A percentile compares a stretch with the other conserved stretches of the same genome.
Evolutionary conservation across 148 eudicot species (phyloP).

Genomic region (Camellia japonica): DNA sequence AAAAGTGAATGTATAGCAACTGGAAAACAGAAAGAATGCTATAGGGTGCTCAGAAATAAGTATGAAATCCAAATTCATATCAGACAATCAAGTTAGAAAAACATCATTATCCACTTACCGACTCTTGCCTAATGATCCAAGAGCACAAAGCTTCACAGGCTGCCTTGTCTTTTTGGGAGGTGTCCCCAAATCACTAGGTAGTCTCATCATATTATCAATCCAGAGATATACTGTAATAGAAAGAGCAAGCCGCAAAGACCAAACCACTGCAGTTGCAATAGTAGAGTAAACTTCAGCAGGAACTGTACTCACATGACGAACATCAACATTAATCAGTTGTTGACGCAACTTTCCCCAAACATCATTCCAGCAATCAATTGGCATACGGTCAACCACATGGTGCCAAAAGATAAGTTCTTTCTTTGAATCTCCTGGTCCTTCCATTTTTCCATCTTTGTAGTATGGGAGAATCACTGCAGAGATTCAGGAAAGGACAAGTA

Average conservation of each 20-base stretch:
- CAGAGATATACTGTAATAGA: constrained; percentile 65
- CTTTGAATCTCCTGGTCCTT: constrained; percentile 30
- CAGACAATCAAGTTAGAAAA: background rate
- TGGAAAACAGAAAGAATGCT: background rate
- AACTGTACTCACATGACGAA: constrained; percentile 58
- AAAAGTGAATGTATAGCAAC: background rate
- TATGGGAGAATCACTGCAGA: constrained; percentile 78
- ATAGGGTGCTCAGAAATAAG: no score
- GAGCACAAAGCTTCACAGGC: constrained; percentile 55
- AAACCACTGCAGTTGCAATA: constrained; percentile 78
- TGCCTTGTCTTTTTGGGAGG: constrained; percentile 53
- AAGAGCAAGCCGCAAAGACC: constrained; percentile 96
- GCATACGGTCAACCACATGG: constrained; percentile 85
- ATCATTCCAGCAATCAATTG: constrained; percentile 88
- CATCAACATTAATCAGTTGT: constrained; percentile 85
- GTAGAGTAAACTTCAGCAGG: constrained; percentile 75
- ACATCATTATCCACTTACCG: constrained; percentile 46
- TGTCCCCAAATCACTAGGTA: constrained; percentile 78
- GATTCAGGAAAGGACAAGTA: background rate
- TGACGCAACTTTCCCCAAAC: constrained; percentile 92
- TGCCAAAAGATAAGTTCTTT: constrained; percentile 63
- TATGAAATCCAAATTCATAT: background rate
- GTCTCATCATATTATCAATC: constrained; percentile 76
- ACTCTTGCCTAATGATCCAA: constrained; percentile 94
- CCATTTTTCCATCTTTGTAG: constrained; percentile 51